Evolutionary conservation across 352 stramenopile species (phyloP).

Genomic region (Pythium sukuiense): DNA sequence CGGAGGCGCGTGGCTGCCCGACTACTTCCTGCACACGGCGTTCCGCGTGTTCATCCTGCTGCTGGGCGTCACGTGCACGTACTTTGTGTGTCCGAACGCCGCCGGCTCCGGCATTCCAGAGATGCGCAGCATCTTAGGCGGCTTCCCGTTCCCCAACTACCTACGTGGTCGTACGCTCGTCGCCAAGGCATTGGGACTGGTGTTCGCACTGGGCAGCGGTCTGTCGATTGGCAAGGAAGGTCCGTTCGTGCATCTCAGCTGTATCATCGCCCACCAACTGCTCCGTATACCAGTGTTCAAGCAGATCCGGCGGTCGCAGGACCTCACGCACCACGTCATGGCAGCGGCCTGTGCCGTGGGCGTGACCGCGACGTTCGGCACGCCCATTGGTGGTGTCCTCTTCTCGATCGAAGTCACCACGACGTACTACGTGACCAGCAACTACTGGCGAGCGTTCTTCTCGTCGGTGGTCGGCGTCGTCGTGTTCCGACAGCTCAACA

Average conservation of each 20-base stretch:
- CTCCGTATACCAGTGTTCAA: constrained; percentile 55
- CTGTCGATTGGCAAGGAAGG: constrained; percentile 80
- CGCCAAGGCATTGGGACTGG: constrained; percentile 65
- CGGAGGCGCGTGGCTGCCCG: constrained; percentile 46
- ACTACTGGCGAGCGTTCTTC: constrained; percentile 91
- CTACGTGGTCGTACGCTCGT: constrained; percentile 56
- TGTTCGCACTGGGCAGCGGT: constrained; percentile 63
- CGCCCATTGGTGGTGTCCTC: constrained; percentile 92
- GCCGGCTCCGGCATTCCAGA: constrained; percentile 75
- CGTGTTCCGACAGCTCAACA: constrained; percentile 79
- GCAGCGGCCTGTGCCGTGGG: constrained; percentile 70
- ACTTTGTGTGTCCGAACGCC: constrained; percentile 59
- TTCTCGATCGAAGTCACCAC: constrained; percentile 94
- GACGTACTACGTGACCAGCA: constrained; percentile 89
- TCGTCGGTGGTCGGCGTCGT: constrained; percentile 83
- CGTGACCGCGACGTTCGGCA: constrained; percentile 75
- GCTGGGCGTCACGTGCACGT: constrained; percentile 57
- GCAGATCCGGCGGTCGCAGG: constrained; percentile 55
- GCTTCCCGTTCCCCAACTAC: constrained; percentile 71
- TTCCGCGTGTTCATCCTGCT: constrained; percentile 65
- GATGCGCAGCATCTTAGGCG: constrained; percentile 76
- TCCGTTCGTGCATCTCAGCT: constrained; percentile 79
- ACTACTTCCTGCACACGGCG: constrained; percentile 61
- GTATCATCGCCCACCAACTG: constrained; percentile 69
- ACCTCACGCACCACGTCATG: constrained; percentile 71